phyloP scores from a whole-genome alignment of 2,329 filamentous ascomycete genomes.

The Rhynchosporium agropyri region DNA sequence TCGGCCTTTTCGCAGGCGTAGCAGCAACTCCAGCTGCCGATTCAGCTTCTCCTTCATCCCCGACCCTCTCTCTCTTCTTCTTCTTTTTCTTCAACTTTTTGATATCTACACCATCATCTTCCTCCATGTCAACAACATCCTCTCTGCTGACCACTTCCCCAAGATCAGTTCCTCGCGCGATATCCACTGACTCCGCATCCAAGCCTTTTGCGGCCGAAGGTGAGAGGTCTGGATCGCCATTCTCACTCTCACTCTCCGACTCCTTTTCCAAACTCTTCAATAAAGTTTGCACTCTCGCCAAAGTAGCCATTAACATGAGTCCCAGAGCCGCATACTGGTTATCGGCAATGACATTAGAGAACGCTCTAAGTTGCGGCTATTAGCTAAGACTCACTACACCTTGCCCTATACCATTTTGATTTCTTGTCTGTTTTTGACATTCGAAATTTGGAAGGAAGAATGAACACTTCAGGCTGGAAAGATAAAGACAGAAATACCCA shows the following conservation, averaged over 20 bases:
- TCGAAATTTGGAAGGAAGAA: background rate
- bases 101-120: constrained; percentile 14
- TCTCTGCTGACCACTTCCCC: constrained; percentile 43
- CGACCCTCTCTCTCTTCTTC: constrained; percentile 31
- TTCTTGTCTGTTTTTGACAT: no score
- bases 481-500: constrained; percentile 46
- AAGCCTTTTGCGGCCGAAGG: background rate
- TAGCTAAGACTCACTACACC: constrained; percentile 1
- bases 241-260: constrained; percentile 11
- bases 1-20: constrained; percentile 40
- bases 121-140: constrained; percentile 7
- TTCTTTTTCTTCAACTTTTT: constrained; percentile 35
- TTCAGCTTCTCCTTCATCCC: constrained; percentile 8
- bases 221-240: constrained; percentile 4
- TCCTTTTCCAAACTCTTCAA: background rate
- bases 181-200: background rate
- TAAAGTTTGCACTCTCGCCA: constrained; percentile 48
- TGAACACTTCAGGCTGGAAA: background rate
- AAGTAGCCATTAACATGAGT: constrained; percentile 64
- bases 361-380: constrained; percentile 50
- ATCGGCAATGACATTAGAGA: constrained; percentile 71
- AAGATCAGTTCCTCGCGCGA: constrained; percentile 26
- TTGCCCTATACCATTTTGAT: no score
- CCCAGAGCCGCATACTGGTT: constrained; percentile 73
- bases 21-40: constrained; percentile 28